Evolutionary conservation across 441 rosid species (phyloP), one percentile per base, ranked within the genome.

Genomic region (Dalechampia spathulata): DNA sequence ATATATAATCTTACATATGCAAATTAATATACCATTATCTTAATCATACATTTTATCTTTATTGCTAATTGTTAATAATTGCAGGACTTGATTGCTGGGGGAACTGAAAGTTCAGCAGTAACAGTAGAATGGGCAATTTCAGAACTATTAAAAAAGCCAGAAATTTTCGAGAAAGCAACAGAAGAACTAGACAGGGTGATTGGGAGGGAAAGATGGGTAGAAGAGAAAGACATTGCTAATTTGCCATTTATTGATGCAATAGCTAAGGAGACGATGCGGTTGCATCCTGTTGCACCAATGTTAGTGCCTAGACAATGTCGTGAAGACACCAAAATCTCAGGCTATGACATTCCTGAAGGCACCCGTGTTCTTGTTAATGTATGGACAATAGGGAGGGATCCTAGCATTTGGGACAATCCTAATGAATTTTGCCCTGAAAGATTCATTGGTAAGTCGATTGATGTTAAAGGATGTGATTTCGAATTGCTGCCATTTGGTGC

Each of bases 321-420:
- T 6, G 44, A 74, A 32, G 77, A 72, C 14, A 32, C 72, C 32
- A 50, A 63, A 20, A 61, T 79, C 25, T 58, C 56, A 2, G 78
- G 78, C 1, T 72, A 74, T 27, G 71, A 66, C 28, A 67, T 83
- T 40, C 37, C 15, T 8, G 66, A 78, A 1, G 77, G 78, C 6
- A 67, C 79, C 5, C 37, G 75, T 49, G 58, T 76, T 25, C 77
- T 74, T 26, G 79, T 83, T 7, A 80, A 80, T 47, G 70, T 63
- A 1, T 78, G 82, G 83, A 78, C 77, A 7, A 78, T 80, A 4
- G 77, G 77, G 1, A 73, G 82, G 7, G 80, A 83, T 47, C 80
- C 84, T 0, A 30, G 17, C 5, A 48, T 64, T 23, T 74, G 83
- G 81, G 70, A 74, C 20, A 70, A 69, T 7, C 72, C 86, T 23